Conservation (phyloP, 1,139 yeast species). For the Kazachstania sp. region DNA sequence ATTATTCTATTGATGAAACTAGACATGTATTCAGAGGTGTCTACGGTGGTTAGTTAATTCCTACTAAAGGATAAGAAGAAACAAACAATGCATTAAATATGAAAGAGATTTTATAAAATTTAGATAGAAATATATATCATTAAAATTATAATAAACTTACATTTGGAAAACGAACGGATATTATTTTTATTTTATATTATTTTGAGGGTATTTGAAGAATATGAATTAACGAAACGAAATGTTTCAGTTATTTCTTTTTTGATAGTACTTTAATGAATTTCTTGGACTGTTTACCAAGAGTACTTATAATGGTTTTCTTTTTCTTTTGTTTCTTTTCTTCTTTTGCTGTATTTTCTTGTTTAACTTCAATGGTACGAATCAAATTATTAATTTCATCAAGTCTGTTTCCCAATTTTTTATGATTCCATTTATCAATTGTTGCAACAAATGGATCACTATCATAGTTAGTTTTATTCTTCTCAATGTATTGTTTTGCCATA, state of each 20-base stretch:
- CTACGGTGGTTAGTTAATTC: slow-evolving; percentile 32
- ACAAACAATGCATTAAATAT: too few species aligned
- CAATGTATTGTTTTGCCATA: slow-evolving; percentile 2
- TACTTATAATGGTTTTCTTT: not conserved
- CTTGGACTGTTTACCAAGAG: slow-evolving; percentile 3
- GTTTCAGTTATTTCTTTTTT: not conserved
- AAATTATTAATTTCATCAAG: slow-evolving; percentile 1
- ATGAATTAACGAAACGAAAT: too few species aligned
- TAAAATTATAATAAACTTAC: too few species aligned
- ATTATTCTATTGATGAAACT: slow-evolving; percentile 36
- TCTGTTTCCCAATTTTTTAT: not conserved
- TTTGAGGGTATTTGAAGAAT: too few species aligned
- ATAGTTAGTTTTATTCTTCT: not conserved
- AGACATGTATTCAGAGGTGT: slow-evolving; percentile 43
- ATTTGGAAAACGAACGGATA: too few species aligned
- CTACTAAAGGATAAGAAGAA: too few species aligned
- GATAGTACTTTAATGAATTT: slow-evolving; percentile 1
- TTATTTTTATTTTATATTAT: too few species aligned
- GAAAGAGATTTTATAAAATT: too few species aligned
- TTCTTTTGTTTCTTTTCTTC: not conserved
- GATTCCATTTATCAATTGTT: slow-evolving; percentile 1
- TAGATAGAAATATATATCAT: too few species aligned
- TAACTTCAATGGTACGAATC: slow-evolving; percentile 1
- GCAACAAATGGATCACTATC: slow-evolving; percentile 1
- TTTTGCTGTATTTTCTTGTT: not conserved